Percentiles rank a stretch among this genome's conserved stretches.
Evolutionary conservation across 345 rosid genomes (phyloP).

Genomic region (Melastoma malabathricum): DNA sequence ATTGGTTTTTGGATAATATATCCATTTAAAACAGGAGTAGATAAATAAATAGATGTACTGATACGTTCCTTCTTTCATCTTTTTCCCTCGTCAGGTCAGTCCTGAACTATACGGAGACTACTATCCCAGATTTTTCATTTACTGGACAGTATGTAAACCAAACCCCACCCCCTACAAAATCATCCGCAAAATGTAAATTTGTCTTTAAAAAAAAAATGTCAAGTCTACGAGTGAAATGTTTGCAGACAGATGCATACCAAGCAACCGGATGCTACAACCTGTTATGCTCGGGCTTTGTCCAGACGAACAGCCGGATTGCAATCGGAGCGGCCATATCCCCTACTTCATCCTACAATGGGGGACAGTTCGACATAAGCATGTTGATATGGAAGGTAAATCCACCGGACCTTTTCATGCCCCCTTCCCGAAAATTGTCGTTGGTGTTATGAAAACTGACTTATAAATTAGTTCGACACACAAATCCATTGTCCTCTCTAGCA

Average conservation of each 20-base stretch:
- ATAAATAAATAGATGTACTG: too few relatives aligned
- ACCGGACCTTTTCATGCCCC: too few relatives aligned
- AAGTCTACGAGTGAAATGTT: neutral
- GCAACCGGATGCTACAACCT: conserved; percentile 94
- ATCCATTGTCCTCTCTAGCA: too few relatives aligned
- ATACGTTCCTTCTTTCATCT: too few relatives aligned
- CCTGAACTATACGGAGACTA: conserved; percentile 94
- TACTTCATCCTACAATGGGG: conserved; percentile 65
- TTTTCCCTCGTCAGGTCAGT: conserved; percentile 45
- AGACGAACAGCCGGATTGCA: conserved; percentile 70
- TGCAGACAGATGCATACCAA: conserved; percentile 87
- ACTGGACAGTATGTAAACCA: conserved; percentile 99
- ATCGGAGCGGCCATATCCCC: conserved; percentile 98
- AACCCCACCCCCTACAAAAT: neutral
- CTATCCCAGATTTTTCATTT: conserved; percentile 90
- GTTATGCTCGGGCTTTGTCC: conserved; percentile 90
- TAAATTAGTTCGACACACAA: too few relatives aligned
- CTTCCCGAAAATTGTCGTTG: too few relatives aligned
- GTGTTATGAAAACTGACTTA: too few relatives aligned
- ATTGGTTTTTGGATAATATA: too few relatives aligned
- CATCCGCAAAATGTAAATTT: neutral
- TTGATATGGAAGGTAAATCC: conserved; percentile 81
- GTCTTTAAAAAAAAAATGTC: too few relatives aligned
- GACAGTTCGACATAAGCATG: conserved; percentile 91
- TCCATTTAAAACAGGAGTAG: too few relatives aligned